These are phyloP conservation scores for Aspergillus ostianus DNA, from an alignment of 495 filamentous ascomycete genomes.

Conservation along the genomic window DNA sequence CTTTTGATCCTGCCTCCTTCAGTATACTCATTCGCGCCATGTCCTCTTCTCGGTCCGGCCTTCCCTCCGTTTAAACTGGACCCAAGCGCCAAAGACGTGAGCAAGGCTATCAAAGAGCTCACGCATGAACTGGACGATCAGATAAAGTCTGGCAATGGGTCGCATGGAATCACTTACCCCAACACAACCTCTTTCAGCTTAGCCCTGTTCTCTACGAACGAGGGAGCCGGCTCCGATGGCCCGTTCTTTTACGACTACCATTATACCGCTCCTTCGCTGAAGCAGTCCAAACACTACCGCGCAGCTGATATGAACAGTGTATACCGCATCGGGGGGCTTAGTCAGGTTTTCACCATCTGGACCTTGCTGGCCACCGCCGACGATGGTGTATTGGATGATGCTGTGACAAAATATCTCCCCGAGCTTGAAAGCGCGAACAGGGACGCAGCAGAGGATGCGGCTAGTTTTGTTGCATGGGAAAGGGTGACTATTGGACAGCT, in stretches of 20 bases:
- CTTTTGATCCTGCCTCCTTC: slow-evolving; percentile 4
- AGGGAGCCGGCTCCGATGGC: slow-evolving; percentile 23
- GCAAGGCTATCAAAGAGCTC: slow-evolving; percentile 13
- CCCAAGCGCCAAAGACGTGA: slow-evolving; percentile 28
- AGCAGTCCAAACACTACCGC: slow-evolving; percentile 9
- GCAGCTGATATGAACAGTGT: slow-evolving; percentile 33
- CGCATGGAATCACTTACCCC: slow-evolving; percentile 16
- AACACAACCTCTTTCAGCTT: slow-evolving; percentile 48
- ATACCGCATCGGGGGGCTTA: slow-evolving; percentile 47
- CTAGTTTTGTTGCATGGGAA: slow-evolving; percentile 40
- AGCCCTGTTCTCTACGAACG: slow-evolving; percentile 48
- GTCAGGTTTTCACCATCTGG: slow-evolving; percentile 47
- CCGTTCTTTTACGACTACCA: slow-evolving; percentile 44
- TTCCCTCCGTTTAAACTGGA: slow-evolving; percentile 43
- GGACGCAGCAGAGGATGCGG: slow-evolving; percentile 13
- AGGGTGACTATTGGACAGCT: slow-evolving; percentile 46
- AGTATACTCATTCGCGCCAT: slow-evolving; percentile 29
- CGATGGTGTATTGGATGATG: slow-evolving; percentile 41
- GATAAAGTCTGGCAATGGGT: slow-evolving; percentile 1
- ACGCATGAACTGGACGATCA: not conserved
- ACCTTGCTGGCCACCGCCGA: slow-evolving; percentile 48
- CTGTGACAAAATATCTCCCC: slow-evolving; percentile 52
- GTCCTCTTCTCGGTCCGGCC: slow-evolving; percentile 49
- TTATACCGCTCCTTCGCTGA: slow-evolving; percentile 42
- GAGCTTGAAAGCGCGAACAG: slow-evolving; percentile 34